A percentile compares a stretch with the other conserved stretches of the same genome.
Evolutionary conservation across 768 basidiomycete genomes (phyloP).

Genomic region (Infundibulicybe gibba): DNA sequence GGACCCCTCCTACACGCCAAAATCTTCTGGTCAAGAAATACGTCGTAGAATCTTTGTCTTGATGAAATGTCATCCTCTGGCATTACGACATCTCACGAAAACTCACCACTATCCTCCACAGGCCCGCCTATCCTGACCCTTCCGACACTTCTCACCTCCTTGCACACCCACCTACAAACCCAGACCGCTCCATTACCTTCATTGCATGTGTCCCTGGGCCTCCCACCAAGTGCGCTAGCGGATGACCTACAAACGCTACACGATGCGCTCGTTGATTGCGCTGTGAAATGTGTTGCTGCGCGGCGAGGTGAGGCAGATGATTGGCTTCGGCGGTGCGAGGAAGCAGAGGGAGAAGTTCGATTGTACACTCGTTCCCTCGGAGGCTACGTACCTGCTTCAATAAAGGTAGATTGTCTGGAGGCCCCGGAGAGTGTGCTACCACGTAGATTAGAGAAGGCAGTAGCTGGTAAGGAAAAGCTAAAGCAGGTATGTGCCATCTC

Average conservation of each 20-base stretch:
- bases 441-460: conserved; percentile 60
- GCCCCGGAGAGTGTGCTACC: conserved; percentile 61
- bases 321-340: conserved; percentile 62
- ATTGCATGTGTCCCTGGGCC: conserved; percentile 79
- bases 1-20: too few species aligned
- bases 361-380: conserved; percentile 71
- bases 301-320: conserved; percentile 75
- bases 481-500: conserved; percentile 54
- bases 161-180: conserved; percentile 74
- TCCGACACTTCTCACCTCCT: conserved; percentile 68
- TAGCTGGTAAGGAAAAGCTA: conserved; percentile 73
- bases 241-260: conserved; percentile 77
- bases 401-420: conserved; percentile 63
- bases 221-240: conserved; percentile 75
- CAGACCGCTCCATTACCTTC: conserved; percentile 83
- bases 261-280: conserved; percentile 68
- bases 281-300: conserved; percentile 68
- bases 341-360: conserved; percentile 60
- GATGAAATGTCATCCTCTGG: too few species aligned
- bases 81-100: too few species aligned
- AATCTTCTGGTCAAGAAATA: too few species aligned
- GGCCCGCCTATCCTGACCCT: conserved; percentile 27
- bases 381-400: conserved; percentile 63
- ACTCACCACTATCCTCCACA: too few species aligned
- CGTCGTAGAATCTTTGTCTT: too few species aligned